Evolutionary conservation across 2,329 filamentous ascomycete species (phyloP).

Genomic region (Hymenoscyphus fructigenus): DNA sequence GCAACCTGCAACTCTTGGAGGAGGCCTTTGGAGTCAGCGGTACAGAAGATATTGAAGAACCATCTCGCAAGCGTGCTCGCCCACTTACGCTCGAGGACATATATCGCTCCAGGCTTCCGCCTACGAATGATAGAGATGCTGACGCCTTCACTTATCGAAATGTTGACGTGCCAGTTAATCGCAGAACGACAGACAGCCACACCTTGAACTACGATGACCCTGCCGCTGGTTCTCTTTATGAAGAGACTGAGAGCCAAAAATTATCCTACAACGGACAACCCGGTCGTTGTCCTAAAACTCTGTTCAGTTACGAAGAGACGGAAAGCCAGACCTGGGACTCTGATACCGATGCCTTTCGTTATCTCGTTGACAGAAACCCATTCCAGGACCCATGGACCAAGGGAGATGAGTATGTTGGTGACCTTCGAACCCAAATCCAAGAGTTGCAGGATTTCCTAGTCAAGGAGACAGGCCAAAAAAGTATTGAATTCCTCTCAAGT

Average conservation of each 20-base stretch:
- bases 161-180: not conserved
- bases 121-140: too few species aligned
- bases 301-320: too few species aligned
- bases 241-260: too few species aligned
- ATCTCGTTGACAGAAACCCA: not conserved
- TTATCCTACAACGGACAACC: too few species aligned
- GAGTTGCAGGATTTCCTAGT: not conserved
- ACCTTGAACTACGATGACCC: not conserved
- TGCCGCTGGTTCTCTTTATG: too few species aligned
- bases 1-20: not conserved
- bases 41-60: not conserved
- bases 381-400: not conserved
- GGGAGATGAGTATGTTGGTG: not conserved
- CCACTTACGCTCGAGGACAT: not conserved
- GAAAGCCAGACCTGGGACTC: too few species aligned
- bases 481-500: not conserved
- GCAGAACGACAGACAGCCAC: not conserved
- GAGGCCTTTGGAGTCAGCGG: not conserved
- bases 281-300: too few species aligned
- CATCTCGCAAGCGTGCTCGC: not conserved
- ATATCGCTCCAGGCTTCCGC: not conserved
- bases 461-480: not conserved
- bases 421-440: not conserved
- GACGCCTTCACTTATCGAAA: not conserved
- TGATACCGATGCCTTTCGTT: not conserved